Evolutionary conservation across 768 basidiomycete genomes (phyloP).

Genomic region (Daedalea quercina): DNA sequence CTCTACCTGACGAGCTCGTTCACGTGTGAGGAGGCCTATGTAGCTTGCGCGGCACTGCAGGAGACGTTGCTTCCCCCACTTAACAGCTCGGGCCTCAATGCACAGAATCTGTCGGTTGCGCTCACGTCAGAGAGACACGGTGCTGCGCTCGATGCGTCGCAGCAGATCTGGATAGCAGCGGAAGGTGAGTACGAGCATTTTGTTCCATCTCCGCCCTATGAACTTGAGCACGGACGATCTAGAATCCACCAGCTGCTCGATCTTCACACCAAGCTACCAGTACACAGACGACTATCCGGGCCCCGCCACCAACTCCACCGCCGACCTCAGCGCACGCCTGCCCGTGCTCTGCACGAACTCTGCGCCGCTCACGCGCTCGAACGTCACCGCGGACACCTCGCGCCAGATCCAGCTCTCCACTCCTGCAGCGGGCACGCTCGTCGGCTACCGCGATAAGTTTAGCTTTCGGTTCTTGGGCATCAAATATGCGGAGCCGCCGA

Average conservation of each 20-base stretch:
- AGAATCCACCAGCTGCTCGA: not conserved
- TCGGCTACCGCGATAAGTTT: slow-evolving; percentile 8
- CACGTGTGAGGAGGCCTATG: slow-evolving; percentile 1
- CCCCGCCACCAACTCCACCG: not conserved
- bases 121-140: slow-evolving; percentile 6
- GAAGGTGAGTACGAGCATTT: not conserved
- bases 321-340: not conserved
- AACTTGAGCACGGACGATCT: not conserved
- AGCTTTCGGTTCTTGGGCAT: slow-evolving; percentile 5
- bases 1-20: not conserved
- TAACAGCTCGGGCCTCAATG: not conserved
- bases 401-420: slow-evolving; percentile 5
- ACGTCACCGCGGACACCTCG: slow-evolving; percentile 6
- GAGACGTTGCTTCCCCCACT: slow-evolving; percentile 1
- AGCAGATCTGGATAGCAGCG: slow-evolving; percentile 2
- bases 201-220: too few species aligned
- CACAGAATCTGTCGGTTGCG: not conserved
- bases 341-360: slow-evolving; percentile 8
- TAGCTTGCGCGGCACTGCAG: slow-evolving; percentile 2
- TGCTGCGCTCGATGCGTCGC: not conserved
- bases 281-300: slow-evolving; percentile 1
- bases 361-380: slow-evolving; percentile 6
- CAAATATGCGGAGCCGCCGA: slow-evolving; percentile 2
- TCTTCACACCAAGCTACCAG: not conserved
- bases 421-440: not conserved